Percentiles rank a stretch among this genome's conserved stretches.
These are phyloP conservation scores for Fusarium sp. DNA, from an alignment of 2,329 filamentous ascomycete genomes.

Conservation along the genomic window DNA sequence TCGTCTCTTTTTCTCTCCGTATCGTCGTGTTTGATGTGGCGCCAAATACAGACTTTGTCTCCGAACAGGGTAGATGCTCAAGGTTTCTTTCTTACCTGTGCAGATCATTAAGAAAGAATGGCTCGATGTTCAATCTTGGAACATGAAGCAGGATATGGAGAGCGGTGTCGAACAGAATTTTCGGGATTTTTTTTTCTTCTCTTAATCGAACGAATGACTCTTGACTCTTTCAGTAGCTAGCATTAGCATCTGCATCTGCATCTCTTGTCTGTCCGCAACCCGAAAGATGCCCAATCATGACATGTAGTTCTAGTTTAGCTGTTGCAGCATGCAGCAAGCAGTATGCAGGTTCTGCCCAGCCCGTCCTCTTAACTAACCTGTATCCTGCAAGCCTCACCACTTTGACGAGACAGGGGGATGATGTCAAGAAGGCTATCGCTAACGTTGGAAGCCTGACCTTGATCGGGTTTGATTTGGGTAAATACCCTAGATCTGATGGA, in stretches of 20 bases:
- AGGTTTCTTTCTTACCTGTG: constrained; percentile 32
- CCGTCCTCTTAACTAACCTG: constrained; percentile 17
- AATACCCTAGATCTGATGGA: constrained; percentile 1
- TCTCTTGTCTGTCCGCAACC: constrained; percentile 6
- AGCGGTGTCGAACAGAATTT: constrained; percentile 42
- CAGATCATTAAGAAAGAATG: constrained; percentile 37
- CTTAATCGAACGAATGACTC: constrained; percentile 14
- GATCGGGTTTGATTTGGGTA: not conserved
- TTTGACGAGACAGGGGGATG: constrained; percentile 24
- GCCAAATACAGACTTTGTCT: constrained; percentile 2
- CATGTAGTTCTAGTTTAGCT: constrained; percentile 1
- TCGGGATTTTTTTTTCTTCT: constrained; percentile 15
- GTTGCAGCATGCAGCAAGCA: constrained; percentile 20
- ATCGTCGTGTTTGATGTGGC: constrained; percentile 31
- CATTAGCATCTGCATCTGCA: constrained; percentile 3
- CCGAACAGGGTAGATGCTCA: constrained; percentile 16
- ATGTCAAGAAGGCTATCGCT: constrained; percentile 33
- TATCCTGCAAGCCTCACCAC: constrained; percentile 31
- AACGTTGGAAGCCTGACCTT: constrained; percentile 11
- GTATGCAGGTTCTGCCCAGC: constrained; percentile 32
- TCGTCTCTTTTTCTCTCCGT: not conserved
- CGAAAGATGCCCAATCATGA: constrained; percentile 31
- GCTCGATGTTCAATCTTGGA: not conserved
- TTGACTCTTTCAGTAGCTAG: constrained; percentile 14
- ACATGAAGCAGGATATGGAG: not conserved